Percentiles rank a stretch among this genome's conserved stretches.
These are phyloP conservation scores for Phytomonas sp. DNA, from an alignment of 208 protist genomes.

Conservation along the genomic window DNA sequence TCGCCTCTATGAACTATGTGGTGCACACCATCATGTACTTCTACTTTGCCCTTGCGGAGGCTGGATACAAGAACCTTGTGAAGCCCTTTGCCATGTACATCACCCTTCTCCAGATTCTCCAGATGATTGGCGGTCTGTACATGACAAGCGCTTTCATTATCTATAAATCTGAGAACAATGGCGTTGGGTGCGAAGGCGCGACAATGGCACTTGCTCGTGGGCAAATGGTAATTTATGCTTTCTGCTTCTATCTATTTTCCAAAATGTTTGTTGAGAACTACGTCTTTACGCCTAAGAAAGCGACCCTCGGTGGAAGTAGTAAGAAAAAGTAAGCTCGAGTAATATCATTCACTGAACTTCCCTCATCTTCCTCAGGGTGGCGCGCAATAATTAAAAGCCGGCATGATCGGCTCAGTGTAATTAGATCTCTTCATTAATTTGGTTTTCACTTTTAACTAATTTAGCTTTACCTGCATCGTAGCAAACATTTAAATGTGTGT, in stretches of 20 bases:
- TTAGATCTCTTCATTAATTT: background rate
- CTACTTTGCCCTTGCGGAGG: slow-evolving; percentile 86
- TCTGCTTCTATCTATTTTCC: slow-evolving; percentile 88
- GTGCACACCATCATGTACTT: slow-evolving; percentile 95
- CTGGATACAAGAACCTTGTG: slow-evolving; percentile 55
- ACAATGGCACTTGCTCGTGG: slow-evolving; percentile 24
- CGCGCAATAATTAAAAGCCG: background rate
- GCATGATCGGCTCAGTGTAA: background rate
- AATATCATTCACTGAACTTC: background rate
- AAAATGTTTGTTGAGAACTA: slow-evolving; percentile 85
- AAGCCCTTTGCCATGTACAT: slow-evolving; percentile 82
- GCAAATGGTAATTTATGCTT: slow-evolving; percentile 84
- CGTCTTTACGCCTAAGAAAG: slow-evolving; percentile 27
- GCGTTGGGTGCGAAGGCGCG: slow-evolving; percentile 28
- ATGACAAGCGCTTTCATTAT: slow-evolving; percentile 46
- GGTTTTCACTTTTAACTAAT: background rate
- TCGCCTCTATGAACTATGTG: slow-evolving; percentile 88
- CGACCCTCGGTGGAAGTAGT: background rate
- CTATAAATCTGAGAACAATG: slow-evolving; percentile 22
- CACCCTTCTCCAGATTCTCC: slow-evolving; percentile 84
- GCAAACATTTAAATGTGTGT: too few relatives aligned
- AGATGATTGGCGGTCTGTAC: slow-evolving; percentile 89
- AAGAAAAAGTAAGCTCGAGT: background rate
- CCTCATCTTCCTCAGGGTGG: background rate
- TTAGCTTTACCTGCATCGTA: too few relatives aligned